Evolutionary conservation across 2,329 filamentous ascomycete species (phyloP).

Genomic region (Catunica adiposa): DNA sequence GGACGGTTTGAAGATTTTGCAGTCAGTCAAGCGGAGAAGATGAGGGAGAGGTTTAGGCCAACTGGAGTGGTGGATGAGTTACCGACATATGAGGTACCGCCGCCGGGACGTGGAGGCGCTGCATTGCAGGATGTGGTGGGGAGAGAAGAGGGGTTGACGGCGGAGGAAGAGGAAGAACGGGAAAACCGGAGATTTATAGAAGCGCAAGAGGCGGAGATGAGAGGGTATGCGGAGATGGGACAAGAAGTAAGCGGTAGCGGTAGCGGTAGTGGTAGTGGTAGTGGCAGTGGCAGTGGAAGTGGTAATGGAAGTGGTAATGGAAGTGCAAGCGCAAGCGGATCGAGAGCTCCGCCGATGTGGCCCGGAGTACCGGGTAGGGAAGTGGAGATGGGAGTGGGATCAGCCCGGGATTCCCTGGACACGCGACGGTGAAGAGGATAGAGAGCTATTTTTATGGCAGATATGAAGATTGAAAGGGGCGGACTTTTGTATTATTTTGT

Average conservation of each 20-base stretch:
- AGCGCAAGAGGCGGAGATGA: neutral
- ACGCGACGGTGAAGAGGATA: neutral
- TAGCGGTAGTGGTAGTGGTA: neutral
- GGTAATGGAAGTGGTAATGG: neutral
- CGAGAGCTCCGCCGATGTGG: constrained; percentile 10
- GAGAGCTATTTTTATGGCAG: neutral
- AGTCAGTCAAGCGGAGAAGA: constrained; percentile 40
- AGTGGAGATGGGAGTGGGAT: neutral
- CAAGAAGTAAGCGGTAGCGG: neutral
- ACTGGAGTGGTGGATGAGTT: constrained; percentile 37
- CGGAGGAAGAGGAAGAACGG: neutral
- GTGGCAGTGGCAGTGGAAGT: neutral
- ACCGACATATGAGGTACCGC: constrained; percentile 44
- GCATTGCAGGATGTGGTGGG: constrained; percentile 32
- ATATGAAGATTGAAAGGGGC: neutral
- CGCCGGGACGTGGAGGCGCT: constrained; percentile 40
- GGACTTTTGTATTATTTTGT: neutral
- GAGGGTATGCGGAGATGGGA: neutral
- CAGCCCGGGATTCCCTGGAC: neutral
- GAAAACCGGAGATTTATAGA: neutral
- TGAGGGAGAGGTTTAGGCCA: constrained; percentile 39
- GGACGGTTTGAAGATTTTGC: constrained; percentile 44
- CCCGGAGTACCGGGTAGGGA: constrained; percentile 2
- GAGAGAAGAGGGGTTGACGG: neutral
- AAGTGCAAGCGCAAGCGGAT: neutral